phyloP scores from a whole-genome alignment of 2,329 filamentous ascomycete genomes.

The Fusarium ambrosium region DNA sequence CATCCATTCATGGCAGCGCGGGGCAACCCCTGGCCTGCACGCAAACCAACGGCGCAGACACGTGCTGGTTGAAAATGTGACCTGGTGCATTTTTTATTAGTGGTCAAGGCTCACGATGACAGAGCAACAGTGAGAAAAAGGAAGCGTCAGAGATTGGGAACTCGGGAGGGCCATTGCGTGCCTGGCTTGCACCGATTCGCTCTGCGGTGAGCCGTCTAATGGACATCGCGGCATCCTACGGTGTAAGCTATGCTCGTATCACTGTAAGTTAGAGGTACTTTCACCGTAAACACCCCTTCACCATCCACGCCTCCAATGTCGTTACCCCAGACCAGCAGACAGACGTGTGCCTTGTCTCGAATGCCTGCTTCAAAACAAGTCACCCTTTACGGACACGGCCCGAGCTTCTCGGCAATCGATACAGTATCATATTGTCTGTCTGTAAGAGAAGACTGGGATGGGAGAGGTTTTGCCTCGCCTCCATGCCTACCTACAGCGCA shows the following conservation, averaged over 20 bases:
- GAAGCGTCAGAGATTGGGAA: constrained; percentile 17
- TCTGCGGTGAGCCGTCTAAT: constrained; percentile 2
- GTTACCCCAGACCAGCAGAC: constrained; percentile 15
- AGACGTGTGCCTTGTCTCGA: background rate
- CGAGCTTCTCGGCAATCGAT: constrained; percentile 8
- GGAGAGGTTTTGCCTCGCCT: background rate
- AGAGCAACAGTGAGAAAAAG: background rate
- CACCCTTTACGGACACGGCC: constrained; percentile 14
- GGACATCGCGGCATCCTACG: background rate
- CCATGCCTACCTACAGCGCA: background rate
- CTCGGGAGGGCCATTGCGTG: constrained; percentile 1
- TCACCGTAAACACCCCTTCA: background rate
- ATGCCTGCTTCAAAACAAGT: constrained; percentile 5
- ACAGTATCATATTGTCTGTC: constrained; percentile 5
- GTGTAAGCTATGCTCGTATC: background rate
- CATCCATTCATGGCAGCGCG: constrained; percentile 13
- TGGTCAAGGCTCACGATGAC: constrained; percentile 12
- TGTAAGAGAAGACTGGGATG: background rate
- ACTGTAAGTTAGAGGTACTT: background rate
- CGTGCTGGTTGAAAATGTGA: constrained; percentile 44
- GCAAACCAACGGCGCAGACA: constrained; percentile 46
- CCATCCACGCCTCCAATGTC: constrained; percentile 11
- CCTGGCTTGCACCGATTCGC: constrained; percentile 13
- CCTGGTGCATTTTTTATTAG: constrained; percentile 41
- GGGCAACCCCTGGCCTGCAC: constrained; percentile 32